These are phyloP conservation scores for Aureobasidium melanogenum DNA, from an alignment of 2,329 filamentous ascomycete genomes.

Conservation along the genomic window DNA sequence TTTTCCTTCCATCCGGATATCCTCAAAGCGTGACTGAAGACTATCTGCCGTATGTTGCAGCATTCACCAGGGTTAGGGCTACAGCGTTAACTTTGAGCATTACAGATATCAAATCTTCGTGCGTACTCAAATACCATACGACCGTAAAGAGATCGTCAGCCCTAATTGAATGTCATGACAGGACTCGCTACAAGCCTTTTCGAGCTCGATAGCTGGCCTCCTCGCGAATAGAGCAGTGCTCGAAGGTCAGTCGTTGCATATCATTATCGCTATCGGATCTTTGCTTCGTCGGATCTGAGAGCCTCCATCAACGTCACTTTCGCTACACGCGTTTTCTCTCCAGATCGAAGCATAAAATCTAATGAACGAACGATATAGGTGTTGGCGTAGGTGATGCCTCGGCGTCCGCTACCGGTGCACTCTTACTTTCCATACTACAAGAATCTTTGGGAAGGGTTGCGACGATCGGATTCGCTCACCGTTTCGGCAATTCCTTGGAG, in stretches of 20 bases:
- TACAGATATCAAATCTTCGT: slow-evolving; percentile 60
- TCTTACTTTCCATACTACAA: slow-evolving; percentile 75
- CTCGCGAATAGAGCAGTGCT: slow-evolving; percentile 76
- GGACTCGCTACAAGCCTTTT: slow-evolving; percentile 79
- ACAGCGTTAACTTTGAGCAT: background rate
- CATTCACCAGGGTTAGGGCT: background rate
- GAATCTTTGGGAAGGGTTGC: slow-evolving; percentile 72
- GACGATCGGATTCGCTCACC: slow-evolving; percentile 79
- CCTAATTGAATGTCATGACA: slow-evolving; percentile 17
- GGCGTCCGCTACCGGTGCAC: slow-evolving; percentile 69
- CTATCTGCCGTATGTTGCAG: slow-evolving; percentile 59
- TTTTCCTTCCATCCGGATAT: slow-evolving; percentile 82
- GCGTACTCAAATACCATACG: slow-evolving; percentile 19
- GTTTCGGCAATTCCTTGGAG: slow-evolving; percentile 72
- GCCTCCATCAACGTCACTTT: background rate
- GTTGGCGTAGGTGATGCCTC: slow-evolving; percentile 77
- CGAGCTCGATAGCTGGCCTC: slow-evolving; percentile 69
- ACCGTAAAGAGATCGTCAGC: background rate
- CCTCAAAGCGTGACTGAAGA: slow-evolving; percentile 78
- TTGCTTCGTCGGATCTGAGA: background rate
- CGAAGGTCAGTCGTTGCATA: slow-evolving; percentile 44
- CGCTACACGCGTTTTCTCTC: background rate
- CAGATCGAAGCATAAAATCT: no score
- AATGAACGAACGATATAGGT: slow-evolving; percentile 31
- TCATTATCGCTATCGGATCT: background rate